Evolutionary conservation across 225 moss, liverwort and hornwort species (phyloP), one percentile per base, ranked within the genome.

Genomic region (Ulota crispa): DNA sequence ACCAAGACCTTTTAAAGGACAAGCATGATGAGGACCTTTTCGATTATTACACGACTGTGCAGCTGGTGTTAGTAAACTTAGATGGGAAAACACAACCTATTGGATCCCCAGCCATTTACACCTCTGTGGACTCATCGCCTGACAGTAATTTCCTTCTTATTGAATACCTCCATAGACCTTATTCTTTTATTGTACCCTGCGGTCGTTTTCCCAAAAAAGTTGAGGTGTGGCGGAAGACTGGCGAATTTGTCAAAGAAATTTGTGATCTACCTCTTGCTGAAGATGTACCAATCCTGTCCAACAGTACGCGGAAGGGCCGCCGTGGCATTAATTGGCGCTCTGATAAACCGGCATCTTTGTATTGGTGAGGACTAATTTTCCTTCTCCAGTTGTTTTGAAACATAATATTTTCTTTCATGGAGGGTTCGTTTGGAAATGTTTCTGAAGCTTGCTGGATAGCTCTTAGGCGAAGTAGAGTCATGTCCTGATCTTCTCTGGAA

Each of bases 1-100:
- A 92, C 75, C 98, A 99, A 85, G 98, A 99, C 54, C 92, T 99
- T 76, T 77, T 99, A 69, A 99, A 99, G 81, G 99, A 96, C 78
- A 89, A 81, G 55, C 92, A 96, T 84, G 99, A 99, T 64, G 94
- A 93, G 85, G 90, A 93, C 36, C 93, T 99, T 7, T 99, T 99
- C 73, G 99, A 99, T 71, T 92, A 94, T 83, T 96, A 96, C 68
- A 88, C 89, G 72, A 96, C 92, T 34, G 83, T 89, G 78, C 85
- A 96, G 83, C 83, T 94, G 70, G 80, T 89, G 39, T 86, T 91
- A 81, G 87, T 94, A 45, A 84, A 89, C 37, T 52, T 99, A 8
- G 85, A 90, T 83, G 93, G 95, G 43, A 85, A 90, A 66, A 78
- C 65, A 43, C 85, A 86, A 67, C 76, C 81, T 13, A 88, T 99